Conservation (phyloP, 257 asterid genomes). For the Sherardia arvensis region DNA sequence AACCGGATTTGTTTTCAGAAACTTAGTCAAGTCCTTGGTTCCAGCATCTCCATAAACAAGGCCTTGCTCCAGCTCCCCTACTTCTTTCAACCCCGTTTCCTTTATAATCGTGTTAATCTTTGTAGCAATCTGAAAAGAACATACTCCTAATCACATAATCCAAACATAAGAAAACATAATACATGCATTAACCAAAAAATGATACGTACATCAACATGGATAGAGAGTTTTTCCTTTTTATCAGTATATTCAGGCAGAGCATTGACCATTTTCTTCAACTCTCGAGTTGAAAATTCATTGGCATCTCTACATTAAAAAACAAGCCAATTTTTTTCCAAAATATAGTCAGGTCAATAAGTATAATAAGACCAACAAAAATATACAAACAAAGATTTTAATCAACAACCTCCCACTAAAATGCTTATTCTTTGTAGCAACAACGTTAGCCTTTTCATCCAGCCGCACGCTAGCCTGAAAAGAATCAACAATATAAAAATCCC, state of each 20-base stretch:
- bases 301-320: constrained; percentile 46
- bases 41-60: constrained; percentile 98
- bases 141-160: neutral
- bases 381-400: neutral
- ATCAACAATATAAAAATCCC: constrained; percentile 19
- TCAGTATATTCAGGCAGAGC: constrained; percentile 98
- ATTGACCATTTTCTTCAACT: constrained; percentile 98
- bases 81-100: constrained; percentile 77
- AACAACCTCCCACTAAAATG: constrained; percentile 66
- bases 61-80: constrained; percentile 94
- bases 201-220: constrained; percentile 97
- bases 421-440: constrained; percentile 79
- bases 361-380: neutral
- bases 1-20: constrained; percentile 74
- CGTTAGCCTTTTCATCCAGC: constrained; percentile 91
- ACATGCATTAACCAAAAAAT: too few relatives aligned
- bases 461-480: constrained; percentile 80
- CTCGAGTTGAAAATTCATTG: constrained; percentile 81
- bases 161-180: too few relatives aligned
- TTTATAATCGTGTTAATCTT: constrained; percentile 68
- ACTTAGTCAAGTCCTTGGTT: constrained; percentile 79
- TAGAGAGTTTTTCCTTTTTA: constrained; percentile 97
- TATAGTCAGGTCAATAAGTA: too few relatives aligned
- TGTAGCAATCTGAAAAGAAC: constrained; percentile 69
- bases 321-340: constrained; percentile 13